A percentile compares a stretch with the other conserved stretches of the same genome.
phyloP scores from a whole-genome alignment of 2,329 filamentous ascomycete species.

The Tricladium varicosporioides region DNA sequence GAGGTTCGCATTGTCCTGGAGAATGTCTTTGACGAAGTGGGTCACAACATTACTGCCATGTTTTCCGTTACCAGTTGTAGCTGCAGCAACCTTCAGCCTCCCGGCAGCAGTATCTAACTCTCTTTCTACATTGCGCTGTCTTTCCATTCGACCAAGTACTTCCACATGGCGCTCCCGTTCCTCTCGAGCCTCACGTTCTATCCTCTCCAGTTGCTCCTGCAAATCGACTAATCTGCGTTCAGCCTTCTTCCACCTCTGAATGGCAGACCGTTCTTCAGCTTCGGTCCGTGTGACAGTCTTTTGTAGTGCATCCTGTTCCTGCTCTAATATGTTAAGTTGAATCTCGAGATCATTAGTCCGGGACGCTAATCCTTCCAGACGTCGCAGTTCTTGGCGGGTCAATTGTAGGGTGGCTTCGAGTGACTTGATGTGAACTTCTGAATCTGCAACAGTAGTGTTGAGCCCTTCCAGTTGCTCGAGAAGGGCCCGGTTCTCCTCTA shows the following conservation, averaged over 20 bases:
- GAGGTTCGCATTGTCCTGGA: conserved; percentile 92
- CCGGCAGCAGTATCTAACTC: conserved; percentile 78
- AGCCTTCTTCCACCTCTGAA: conserved; percentile 81
- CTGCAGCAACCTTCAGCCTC: conserved; percentile 72
- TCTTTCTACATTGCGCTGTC: conserved; percentile 76
- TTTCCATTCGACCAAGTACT: conserved; percentile 78
- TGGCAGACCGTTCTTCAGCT: conserved; percentile 74
- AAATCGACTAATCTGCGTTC: conserved; percentile 76
- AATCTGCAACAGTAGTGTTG: conserved; percentile 75
- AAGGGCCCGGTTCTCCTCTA: conserved; percentile 79
- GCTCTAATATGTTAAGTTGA: conserved; percentile 75
- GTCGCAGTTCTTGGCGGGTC: conserved; percentile 74
- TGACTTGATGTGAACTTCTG: conserved; percentile 74
- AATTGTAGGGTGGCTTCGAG: conserved; percentile 75
- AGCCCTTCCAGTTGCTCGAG: conserved; percentile 81
- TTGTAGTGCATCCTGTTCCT: conserved; percentile 74
- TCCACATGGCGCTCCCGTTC: conserved; percentile 82
- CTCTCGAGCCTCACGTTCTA: conserved; percentile 78
- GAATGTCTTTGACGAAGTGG: conserved; percentile 91
- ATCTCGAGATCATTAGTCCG: conserved; percentile 77
- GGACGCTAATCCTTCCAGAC: conserved; percentile 69
- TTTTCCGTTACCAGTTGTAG: conserved; percentile 56
- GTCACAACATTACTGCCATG: conserved; percentile 73
- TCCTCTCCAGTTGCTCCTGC: conserved; percentile 83
- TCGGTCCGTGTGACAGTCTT: conserved; percentile 63